Conservation (phyloP, 441 rosid species). For the Gossypium lobatum region DNA sequence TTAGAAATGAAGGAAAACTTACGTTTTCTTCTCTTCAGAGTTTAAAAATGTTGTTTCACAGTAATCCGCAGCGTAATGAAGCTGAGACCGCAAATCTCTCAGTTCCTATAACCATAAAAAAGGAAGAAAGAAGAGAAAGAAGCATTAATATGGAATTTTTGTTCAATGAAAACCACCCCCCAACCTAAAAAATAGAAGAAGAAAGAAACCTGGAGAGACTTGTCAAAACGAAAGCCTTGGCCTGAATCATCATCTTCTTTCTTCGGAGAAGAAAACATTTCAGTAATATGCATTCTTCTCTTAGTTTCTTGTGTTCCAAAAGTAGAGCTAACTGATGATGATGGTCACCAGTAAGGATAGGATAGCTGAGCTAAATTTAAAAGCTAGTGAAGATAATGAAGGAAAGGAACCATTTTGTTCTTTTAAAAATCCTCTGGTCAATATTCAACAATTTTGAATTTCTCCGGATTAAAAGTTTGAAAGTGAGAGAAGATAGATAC, state of each 20-base stretch:
- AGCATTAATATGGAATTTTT: background rate
- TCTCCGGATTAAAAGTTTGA: background rate
- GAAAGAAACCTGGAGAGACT: conserved; percentile 45
- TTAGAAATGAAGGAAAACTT: conserved; percentile 18
- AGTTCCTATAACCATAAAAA: conserved; percentile 39
- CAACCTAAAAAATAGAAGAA: background rate
- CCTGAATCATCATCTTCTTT: conserved; percentile 22
- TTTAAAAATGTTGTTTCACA: conserved; percentile 47
- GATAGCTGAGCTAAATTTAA: background rate
- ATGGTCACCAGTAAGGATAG: background rate
- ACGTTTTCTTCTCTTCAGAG: conserved; percentile 37
- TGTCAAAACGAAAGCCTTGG: conserved; percentile 31
- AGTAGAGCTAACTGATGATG: background rate
- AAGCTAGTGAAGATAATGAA: background rate
- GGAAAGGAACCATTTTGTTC: background rate
- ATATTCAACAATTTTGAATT: background rate
- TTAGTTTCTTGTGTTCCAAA: background rate
- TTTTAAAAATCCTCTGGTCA: background rate
- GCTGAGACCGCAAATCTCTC: conserved; percentile 55
- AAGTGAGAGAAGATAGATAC: background rate
- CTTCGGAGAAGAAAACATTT: conserved; percentile 13
- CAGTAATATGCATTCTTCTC: conserved; percentile 20
- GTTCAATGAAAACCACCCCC: background rate
- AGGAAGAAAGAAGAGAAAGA: too few relatives aligned
- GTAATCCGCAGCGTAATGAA: conserved; percentile 61